Base-by-base conservation (phyloP, 768 basidiomycete genomes). In the Agrocybe chaxingu region DNA sequence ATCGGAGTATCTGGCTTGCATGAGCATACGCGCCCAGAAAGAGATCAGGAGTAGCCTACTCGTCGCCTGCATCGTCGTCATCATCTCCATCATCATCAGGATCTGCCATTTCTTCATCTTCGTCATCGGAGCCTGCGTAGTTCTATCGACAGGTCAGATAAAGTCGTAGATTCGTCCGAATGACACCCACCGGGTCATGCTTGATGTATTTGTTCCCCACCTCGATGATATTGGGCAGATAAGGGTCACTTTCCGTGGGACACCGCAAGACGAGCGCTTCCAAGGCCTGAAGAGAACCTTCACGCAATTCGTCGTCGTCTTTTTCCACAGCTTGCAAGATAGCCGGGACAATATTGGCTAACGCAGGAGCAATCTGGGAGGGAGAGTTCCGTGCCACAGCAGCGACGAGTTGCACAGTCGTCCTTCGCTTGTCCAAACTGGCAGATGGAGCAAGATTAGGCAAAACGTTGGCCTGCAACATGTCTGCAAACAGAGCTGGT, bases 201-300 rank as follows among this genome's bases (percentile, higher is more conserved):
- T 92, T 95, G 72, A 99, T 87, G 57, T 84, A 85, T 52, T 85
- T 81, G 42, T 75, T 79, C 3, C 88, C 92, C 24, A 79, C 73
- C 52, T 87, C 82, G 11, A 89, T 74, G 56, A 95, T 87, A 7
- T 76, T 67, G 45, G 69, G 70, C 32, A 96, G 66, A 64, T 85
- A 93, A 0, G 85, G 77, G 0, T 87, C 84, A 30, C 88, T 81
- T 59, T 97, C 94, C 5, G 80, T 73, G 0, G 95, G 92, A 62
- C 92, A 92, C 50, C 88, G 80, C 55, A 98, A 67, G 0, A 95
- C 75, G 3, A 98, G 69, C 0, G 85, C 82, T 67, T 99, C 97
- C 53, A 98, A 70, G 3, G 96, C 89, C 87, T 92, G 92, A 31
- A 96, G 67, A 54, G 81, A 81, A 13, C 82, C 84, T 64, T 97